These are phyloP conservation scores for Kodamaea fungicola DNA, from an alignment of 1,139 yeast genomes.

Conservation along the genomic window DNA sequence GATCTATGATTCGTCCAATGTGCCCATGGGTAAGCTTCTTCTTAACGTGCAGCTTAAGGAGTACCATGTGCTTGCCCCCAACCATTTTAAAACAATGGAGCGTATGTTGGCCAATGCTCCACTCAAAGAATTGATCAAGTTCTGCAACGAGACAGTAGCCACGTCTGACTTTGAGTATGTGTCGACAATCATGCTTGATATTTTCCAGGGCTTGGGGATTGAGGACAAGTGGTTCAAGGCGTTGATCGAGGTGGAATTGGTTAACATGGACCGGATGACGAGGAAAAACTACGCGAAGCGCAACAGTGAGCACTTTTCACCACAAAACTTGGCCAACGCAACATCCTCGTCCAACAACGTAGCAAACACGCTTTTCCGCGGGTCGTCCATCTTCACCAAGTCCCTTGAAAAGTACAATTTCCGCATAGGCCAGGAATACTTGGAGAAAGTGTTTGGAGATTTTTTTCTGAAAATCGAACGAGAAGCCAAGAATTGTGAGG, in stretches of 20 bases:
- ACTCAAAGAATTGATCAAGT: slow-evolving; percentile 47
- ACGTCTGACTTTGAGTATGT: slow-evolving; percentile 51
- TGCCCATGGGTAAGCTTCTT: slow-evolving; percentile 57
- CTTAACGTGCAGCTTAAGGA: slow-evolving; percentile 53
- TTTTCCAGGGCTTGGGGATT: slow-evolving; percentile 59
- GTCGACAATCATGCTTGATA: slow-evolving; percentile 56
- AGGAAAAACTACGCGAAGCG: slow-evolving; percentile 34
- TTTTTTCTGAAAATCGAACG: slow-evolving; percentile 56
- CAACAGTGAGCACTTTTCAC: slow-evolving; percentile 11
- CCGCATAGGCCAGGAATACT: slow-evolving; percentile 74
- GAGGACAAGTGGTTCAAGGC: slow-evolving; percentile 70
- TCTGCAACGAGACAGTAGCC: slow-evolving; percentile 40
- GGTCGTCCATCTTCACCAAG: slow-evolving; percentile 77
- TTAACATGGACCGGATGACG: slow-evolving; percentile 44
- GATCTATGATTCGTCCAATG: slow-evolving; percentile 38
- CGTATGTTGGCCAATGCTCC: slow-evolving; percentile 52
- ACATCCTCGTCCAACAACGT: slow-evolving; percentile 37
- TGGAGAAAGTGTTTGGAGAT: slow-evolving; percentile 69
- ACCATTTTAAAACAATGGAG: slow-evolving; percentile 58
- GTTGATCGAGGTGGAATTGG: slow-evolving; percentile 63
- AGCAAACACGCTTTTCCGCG: slow-evolving; percentile 77
- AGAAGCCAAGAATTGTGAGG: slow-evolving; percentile 60
- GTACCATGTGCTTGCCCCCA: slow-evolving; percentile 57
- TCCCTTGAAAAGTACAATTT: slow-evolving; percentile 75
- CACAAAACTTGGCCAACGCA: background rate